A percentile compares a stretch with the other conserved stretches of the same genome.
Evolutionary conservation across 106 monocot species (phyloP).

Genomic region (Hemerocallis citrina): DNA sequence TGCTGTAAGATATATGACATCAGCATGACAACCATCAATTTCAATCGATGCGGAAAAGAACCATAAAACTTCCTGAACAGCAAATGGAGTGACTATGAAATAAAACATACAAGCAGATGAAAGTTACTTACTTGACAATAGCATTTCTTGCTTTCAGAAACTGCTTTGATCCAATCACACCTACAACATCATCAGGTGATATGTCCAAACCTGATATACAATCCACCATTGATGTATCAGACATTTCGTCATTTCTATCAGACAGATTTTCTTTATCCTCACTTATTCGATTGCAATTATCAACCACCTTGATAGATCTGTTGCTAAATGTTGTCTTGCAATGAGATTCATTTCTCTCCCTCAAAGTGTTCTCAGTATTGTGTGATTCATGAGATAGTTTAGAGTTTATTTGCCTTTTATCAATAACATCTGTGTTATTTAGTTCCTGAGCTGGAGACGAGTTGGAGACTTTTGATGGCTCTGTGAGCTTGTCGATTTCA

Average conservation of each 20-base stretch:
- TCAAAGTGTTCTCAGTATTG: too few relatives aligned
- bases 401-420: too few relatives aligned
- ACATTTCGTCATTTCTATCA: too few relatives aligned
- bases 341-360: conserved; percentile 8
- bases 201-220: conserved; percentile 35
- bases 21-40: too few relatives aligned
- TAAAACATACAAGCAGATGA: not conserved
- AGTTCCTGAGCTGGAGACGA: conserved; percentile 12
- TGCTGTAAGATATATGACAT: too few relatives aligned
- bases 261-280: not conserved
- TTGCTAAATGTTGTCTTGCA: conserved; percentile 9
- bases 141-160: conserved; percentile 94
- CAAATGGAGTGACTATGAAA: not conserved
- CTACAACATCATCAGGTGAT: conserved; percentile 86
- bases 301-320: conserved; percentile 10
- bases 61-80: too few relatives aligned
- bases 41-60: too few relatives aligned
- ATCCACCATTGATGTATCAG: conserved; percentile 54
- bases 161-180: conserved; percentile 76
- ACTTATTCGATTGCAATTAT: conserved; percentile 7
- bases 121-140: conserved; percentile 72
- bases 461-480: too few relatives aligned
- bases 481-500: too few relatives aligned
- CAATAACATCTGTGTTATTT: too few relatives aligned
- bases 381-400: too few relatives aligned